Evolutionary conservation across 2,329 filamentous ascomycete species (phyloP), one percentile per base, ranked within the genome.

Genomic region (Aulographum hederae): DNA sequence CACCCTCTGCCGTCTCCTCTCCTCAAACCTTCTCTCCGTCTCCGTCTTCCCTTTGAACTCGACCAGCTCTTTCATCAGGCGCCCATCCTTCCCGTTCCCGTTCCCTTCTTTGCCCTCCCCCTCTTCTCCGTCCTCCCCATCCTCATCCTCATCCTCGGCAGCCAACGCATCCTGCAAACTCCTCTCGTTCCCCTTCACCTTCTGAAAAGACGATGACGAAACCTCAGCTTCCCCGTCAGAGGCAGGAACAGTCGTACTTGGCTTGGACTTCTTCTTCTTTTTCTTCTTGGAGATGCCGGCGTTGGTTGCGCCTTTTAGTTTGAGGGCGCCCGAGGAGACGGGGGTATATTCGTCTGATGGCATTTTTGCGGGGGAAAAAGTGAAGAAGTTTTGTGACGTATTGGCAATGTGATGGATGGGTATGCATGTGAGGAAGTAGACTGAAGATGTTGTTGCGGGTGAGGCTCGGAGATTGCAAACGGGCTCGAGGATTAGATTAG

Each of bases 1-100:
- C 65, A 81, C 80, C 61, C 81, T 69, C 57, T 82, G 89, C 51
- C 72, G 67, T 52, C 77, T 71, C 44, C 69, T 66, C 57, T 95
- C 86, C 41, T 91, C 81, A 45, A 89, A 71, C 28, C 73, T 66
- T 42, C 66, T 63, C 58, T 98, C 82, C 2, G 85, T 72, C 39
- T 91, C 82, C 0, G 86, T 95, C 63, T 92, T 93, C 37, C 56
- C 54, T 21, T 33, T 40, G 25, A 35, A 37, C 25, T 33, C 39
- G 21, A 34, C 34, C 20, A 42, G 14, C 6, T 5, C 23, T 13
- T 13, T 35, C 34, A 14, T 18, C 29, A 31, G 14, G 10, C 11
- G 6, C 29, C 30, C 21, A 8, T 18, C 11, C 11, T 5, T n/a
- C 10, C 5, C 11, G 15, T n/a, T 6, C 13, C n/a, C 23, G 28